These are phyloP conservation scores for Barnettozyma populi DNA, from an alignment of 805 yeast species.

Conservation along the genomic window DNA sequence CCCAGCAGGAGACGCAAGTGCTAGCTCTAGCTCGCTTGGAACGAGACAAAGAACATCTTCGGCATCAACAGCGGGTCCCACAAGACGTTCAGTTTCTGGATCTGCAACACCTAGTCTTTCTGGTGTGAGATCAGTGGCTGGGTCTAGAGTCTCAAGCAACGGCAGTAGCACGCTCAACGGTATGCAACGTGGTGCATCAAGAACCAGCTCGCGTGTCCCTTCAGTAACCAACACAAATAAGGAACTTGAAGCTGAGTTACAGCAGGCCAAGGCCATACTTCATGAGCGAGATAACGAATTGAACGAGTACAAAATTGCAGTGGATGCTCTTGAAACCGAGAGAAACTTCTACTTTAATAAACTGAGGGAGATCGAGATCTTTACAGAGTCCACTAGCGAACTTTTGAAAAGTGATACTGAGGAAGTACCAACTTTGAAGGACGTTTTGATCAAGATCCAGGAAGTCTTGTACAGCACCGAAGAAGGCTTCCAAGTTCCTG, in stretches of 20 bases:
- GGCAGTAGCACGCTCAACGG: constrained; percentile 2
- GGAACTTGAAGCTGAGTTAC: constrained; percentile 39
- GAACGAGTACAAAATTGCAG: constrained; percentile 50
- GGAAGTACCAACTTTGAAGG: constrained; percentile 31
- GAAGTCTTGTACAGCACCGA: constrained; percentile 74
- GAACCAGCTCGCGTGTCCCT: constrained; percentile 25
- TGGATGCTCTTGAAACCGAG: constrained; percentile 70
- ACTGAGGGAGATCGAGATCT: constrained; percentile 79
- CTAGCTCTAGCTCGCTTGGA: constrained; percentile 1
- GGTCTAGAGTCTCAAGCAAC: constrained; percentile 4
- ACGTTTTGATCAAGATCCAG: constrained; percentile 57
- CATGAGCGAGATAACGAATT: constrained; percentile 42
- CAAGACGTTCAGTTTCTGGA: constrained; percentile 8
- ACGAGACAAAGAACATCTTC: constrained; percentile 4
- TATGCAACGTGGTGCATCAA: constrained; percentile 7
- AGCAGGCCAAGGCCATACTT: constrained; percentile 39
- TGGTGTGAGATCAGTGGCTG: constrained; percentile 5
- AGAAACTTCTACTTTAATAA: constrained; percentile 89
- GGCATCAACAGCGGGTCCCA: not conserved
- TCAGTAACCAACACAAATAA: constrained; percentile 23
- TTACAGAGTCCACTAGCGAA: constrained; percentile 60
- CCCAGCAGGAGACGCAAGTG: constrained; percentile 6
- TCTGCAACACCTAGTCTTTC: not conserved
- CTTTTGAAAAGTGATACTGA: constrained; percentile 33
- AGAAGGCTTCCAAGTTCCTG: constrained; percentile 75